Conservation (phyloP, 768 basidiomycete species). For the Fistulinella prunicolor region DNA sequence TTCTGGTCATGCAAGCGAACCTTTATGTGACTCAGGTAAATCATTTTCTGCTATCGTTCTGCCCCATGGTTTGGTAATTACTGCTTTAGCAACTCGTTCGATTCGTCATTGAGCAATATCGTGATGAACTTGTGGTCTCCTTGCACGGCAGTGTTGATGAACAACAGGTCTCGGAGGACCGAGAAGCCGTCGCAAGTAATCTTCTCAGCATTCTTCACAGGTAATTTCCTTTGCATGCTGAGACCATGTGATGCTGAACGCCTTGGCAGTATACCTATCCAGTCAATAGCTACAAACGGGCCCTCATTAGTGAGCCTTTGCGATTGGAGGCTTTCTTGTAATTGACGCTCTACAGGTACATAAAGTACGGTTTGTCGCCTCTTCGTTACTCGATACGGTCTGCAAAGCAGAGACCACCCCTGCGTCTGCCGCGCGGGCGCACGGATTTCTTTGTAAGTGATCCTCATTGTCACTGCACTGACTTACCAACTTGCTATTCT, state of each 20-base stretch:
- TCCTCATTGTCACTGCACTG: not conserved
- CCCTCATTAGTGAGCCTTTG: constrained; percentile 60
- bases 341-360: constrained; percentile 53
- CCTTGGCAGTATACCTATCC: constrained; percentile 74
- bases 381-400: constrained; percentile 82
- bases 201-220: constrained; percentile 83
- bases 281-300: constrained; percentile 87
- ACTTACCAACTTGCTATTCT: constrained; percentile 7
- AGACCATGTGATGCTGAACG: constrained; percentile 4
- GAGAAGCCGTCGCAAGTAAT: constrained; percentile 85
- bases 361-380: constrained; percentile 92
- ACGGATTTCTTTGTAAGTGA: constrained; percentile 76
- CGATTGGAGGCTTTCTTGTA: not conserved
- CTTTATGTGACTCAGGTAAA: constrained; percentile 87
- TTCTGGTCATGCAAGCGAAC: constrained; percentile 90
- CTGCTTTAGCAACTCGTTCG: constrained; percentile 81
- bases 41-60: not conserved
- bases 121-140: constrained; percentile 74
- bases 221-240: constrained; percentile 32
- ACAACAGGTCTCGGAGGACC: constrained; percentile 61
- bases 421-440: constrained; percentile 78
- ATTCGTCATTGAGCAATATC: constrained; percentile 89
- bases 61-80: not conserved
- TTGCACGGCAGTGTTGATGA: constrained; percentile 67
- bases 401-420: constrained; percentile 77